phyloP scores from a whole-genome alignment of 2,329 filamentous ascomycete species.

The Xylariales sp. region DNA sequence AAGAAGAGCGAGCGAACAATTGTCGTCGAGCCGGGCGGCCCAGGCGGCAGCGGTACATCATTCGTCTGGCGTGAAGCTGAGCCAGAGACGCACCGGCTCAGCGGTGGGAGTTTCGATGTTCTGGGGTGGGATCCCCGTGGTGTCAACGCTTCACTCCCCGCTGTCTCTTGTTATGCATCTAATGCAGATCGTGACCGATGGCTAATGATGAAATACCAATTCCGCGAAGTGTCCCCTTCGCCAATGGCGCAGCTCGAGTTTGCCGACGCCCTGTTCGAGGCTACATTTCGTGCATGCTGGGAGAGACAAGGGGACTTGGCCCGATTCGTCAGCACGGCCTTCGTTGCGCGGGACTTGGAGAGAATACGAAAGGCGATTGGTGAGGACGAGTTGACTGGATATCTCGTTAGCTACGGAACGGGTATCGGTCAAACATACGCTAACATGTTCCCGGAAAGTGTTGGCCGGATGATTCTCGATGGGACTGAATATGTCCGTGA shows the following conservation, averaged over 20 bases:
- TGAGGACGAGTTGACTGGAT: slow-evolving; percentile 43
- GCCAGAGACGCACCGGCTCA: slow-evolving; percentile 34
- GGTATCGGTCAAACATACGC: slow-evolving; percentile 48
- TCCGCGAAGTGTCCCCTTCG: slow-evolving; percentile 31
- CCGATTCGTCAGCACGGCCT: slow-evolving; percentile 41
- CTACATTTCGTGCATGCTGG: slow-evolving; percentile 38
- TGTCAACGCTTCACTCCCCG: slow-evolving; percentile 42
- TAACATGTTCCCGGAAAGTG: slow-evolving; percentile 43
- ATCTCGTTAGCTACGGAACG: slow-evolving; percentile 48
- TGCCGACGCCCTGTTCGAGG: slow-evolving; percentile 42
- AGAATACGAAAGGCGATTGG: slow-evolving; percentile 40
- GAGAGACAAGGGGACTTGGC: slow-evolving; percentile 38
- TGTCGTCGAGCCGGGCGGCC: slow-evolving; percentile 46
- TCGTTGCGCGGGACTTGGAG: slow-evolving; percentile 44
- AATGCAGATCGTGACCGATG: slow-evolving; percentile 43
- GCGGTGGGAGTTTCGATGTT: slow-evolving; percentile 39
- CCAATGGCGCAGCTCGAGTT: slow-evolving; percentile 35
- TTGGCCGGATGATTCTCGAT: slow-evolving; percentile 45
- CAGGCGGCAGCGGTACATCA: slow-evolving; percentile 41
- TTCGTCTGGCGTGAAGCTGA: slow-evolving; percentile 36
- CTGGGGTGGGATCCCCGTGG: slow-evolving; percentile 53
- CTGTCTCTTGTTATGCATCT: slow-evolving; percentile 41
- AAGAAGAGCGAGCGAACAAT: slow-evolving; percentile 42
- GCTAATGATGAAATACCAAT: slow-evolving; percentile 34
- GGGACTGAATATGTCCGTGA: slow-evolving; percentile 44